Evolutionary conservation across 1,284 basidiomycete species (phyloP), one percentile per base, ranked within the genome.

Genomic region (Cutaneotrichosporon mucoides): DNA sequence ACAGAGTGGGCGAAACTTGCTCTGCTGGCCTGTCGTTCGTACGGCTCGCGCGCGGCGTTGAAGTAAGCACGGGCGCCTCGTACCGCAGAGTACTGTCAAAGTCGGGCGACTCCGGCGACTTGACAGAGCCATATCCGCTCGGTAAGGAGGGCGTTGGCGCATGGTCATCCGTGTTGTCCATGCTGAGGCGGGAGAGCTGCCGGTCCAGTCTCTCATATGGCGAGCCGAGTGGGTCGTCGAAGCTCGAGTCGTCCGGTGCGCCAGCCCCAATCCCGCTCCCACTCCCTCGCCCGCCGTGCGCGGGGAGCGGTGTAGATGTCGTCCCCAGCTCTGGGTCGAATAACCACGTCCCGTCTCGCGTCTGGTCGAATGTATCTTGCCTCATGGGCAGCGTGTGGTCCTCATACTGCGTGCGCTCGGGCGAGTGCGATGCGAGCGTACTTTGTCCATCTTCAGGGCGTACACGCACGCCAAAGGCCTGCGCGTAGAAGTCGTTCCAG

Each of bases 401-500:
- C 13, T 69, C 67, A 50, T 73, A 71, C 38, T 55, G 48, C 11
- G 69, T 66, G 37, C 46, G 44, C 50, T 53, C 44, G 16, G 43
- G 48, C 40, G 49, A 24, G 50, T 42, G 34, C 8, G 38, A 8
- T 5, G 44, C 44, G 7, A 24, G 24, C 15, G 44, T 24, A 9
- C 15, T 46, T 8, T 63, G 56, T 2, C 50, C 55, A 4, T 53
- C 63, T 5, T 62, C 60, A 13, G 62, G 52, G 12, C 56, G 49
- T 11, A 24, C 24, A 24, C 24, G 24, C 24, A 63, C 60, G 33
- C 56, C 62, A 9, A 47, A 55, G 2, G 59, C 68, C 12, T 57
- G 54, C 4, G 94, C 91, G 73, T 91, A 97, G 81, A 97, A 97
- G 1, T 88, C 87, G n/a, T 88, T 87, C 93, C 93, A 97, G 76